Evolutionary conservation across 2,329 filamentous ascomycete species (phyloP).

Genomic region (Rhynchosporium graminicola): DNA sequence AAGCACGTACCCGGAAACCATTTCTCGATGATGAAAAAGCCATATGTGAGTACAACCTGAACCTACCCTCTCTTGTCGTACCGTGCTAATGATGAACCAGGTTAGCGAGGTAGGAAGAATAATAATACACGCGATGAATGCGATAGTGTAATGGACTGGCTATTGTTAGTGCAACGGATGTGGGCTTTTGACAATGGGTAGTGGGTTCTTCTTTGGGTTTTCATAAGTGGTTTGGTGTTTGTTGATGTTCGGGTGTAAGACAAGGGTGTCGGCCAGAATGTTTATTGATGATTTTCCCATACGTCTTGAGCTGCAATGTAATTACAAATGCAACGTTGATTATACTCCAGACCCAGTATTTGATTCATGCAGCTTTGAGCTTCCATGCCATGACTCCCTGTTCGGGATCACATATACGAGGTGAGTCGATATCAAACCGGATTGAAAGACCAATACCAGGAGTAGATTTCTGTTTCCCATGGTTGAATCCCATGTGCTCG

Average conservation of each 20-base stretch:
- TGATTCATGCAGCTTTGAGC: too few species aligned
- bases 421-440: background rate
- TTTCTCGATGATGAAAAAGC: conserved; percentile 75
- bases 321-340: conserved; percentile 5
- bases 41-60: conserved; percentile 44
- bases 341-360: background rate
- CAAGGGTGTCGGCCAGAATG: background rate
- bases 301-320: conserved; percentile 10
- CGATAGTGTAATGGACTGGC: conserved; percentile 4
- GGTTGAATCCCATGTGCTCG: background rate
- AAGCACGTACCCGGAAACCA: conserved; percentile 72
- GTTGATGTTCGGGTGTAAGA: background rate
- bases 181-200: background rate
- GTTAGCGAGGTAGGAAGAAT: conserved; percentile 14
- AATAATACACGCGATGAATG: conserved; percentile 12
- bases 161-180: background rate
- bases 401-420: background rate
- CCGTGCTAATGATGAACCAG: conserved; percentile 13
- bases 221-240: background rate
- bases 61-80: background rate
- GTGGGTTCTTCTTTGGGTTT: background rate
- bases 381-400: background rate
- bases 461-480: too few species aligned
- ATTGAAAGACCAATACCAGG: too few species aligned
- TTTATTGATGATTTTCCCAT: background rate